Conservation (phyloP, 768 basidiomycete species). For the Mycena haematopus region DNA sequence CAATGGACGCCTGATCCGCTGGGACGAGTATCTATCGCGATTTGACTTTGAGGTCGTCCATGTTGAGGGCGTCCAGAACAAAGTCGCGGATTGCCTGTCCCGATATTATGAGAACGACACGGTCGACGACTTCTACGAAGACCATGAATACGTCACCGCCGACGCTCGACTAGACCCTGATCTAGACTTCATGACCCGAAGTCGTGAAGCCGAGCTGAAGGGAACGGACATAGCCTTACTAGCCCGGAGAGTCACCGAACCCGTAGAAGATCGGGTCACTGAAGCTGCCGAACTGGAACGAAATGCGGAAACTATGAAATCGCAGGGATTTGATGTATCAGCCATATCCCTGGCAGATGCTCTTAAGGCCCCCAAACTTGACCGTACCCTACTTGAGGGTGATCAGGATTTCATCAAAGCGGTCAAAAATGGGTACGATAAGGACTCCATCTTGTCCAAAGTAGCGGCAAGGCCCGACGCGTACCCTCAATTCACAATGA, state of each 20-base stretch:
- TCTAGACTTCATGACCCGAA: not conserved
- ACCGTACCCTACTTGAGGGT: too few relatives aligned
- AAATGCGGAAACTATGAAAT: not conserved
- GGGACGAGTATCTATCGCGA: slow-evolving; percentile 29
- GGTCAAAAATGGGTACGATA: too few relatives aligned
- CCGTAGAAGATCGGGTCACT: not conserved
- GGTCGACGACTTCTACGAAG: not conserved
- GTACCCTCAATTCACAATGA: too few relatives aligned
- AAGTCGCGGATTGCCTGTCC: not conserved
- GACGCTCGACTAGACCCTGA: slow-evolving; percentile 3
- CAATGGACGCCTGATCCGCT: slow-evolving; percentile 1
- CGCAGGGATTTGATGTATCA: too few relatives aligned
- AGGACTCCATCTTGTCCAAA: too few relatives aligned
- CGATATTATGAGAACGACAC: not conserved
- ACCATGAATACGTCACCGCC: too few relatives aligned
- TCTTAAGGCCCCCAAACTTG: too few relatives aligned
- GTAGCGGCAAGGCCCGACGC: too few relatives aligned
- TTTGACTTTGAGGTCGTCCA: slow-evolving; percentile 11
- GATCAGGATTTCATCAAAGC: too few relatives aligned
- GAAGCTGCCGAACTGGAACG: not conserved
- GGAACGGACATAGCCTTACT: not conserved
- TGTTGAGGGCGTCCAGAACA: too few relatives aligned
- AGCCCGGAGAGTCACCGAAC: not conserved
- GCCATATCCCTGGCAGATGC: too few relatives aligned
- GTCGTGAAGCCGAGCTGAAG: not conserved